Evolutionary conservation across 1,284 basidiomycete species (phyloP).

Genomic region (Sporisorium reilianum): DNA sequence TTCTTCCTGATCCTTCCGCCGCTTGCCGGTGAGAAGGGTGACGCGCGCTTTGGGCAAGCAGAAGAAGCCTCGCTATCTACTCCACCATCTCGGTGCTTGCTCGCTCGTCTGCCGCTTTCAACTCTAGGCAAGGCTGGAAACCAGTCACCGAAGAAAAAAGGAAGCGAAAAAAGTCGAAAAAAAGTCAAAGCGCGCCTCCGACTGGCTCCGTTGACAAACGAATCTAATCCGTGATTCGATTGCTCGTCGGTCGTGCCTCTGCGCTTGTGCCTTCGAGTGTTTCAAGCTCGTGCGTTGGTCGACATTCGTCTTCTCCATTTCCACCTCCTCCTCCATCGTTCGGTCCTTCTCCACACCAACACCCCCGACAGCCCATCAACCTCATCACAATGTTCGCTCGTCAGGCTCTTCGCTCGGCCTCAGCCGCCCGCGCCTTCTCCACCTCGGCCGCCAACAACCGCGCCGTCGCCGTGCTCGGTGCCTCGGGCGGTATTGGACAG

Average conservation of each 20-base stretch:
- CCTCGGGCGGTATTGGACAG: slow-evolving; percentile 86
- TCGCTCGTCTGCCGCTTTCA: slow-evolving; percentile 16
- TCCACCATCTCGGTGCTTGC: slow-evolving; percentile 1
- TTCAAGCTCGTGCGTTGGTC: neutral
- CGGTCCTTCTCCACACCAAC: slow-evolving; percentile 8
- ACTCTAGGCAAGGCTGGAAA: neutral
- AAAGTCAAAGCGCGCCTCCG: slow-evolving; percentile 13
- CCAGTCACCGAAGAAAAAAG: slow-evolving; percentile 5
- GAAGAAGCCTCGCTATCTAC: neutral
- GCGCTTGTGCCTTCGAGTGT: neutral
- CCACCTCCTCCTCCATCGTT: slow-evolving; percentile 24
- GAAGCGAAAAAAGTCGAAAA: neutral
- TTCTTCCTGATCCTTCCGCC: slow-evolving; percentile 19
- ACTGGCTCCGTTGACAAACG: slow-evolving; percentile 11
- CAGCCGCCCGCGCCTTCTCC: slow-evolving; percentile 77
- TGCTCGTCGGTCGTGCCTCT: slow-evolving; percentile 1
- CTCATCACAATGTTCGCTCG: slow-evolving; percentile 55
- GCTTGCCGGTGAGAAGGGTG: too few relatives aligned
- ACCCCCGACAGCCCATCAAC: neutral
- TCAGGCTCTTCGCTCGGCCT: slow-evolving; percentile 54
- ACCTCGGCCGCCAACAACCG: slow-evolving; percentile 79
- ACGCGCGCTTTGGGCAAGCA: slow-evolving; percentile 25
- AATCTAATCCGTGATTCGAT: slow-evolving; percentile 9
- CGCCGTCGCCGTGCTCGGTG: slow-evolving; percentile 90
- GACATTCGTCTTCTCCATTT: neutral